phyloP scores from a whole-genome alignment of 1,284 basidiomycete species.

The Cutaneotrichosporon sp. region DNA sequence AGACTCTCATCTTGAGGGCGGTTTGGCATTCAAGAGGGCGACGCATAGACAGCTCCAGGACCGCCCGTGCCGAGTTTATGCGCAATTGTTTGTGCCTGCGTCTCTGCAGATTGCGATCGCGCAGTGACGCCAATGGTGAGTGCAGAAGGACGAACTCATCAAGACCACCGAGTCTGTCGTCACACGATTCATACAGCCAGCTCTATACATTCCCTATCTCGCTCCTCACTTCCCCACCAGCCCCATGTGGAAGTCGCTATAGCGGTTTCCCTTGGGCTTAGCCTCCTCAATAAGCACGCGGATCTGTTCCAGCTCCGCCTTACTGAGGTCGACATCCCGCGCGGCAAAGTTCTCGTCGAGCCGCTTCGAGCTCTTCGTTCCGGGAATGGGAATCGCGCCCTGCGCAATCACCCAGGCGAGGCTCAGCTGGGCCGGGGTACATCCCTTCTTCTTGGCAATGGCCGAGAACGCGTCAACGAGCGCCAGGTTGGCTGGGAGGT shows the following conservation, averaged over 20 bases:
- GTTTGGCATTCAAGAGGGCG: too few species aligned
- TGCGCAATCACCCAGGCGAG: constrained; percentile 51
- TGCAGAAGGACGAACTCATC: too few species aligned
- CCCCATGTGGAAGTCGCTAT: not conserved
- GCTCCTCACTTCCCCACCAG: constrained; percentile 12
- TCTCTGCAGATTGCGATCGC: too few species aligned
- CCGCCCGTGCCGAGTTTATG: too few species aligned
- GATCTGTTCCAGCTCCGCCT: constrained; percentile 39
- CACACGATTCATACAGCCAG: too few species aligned
- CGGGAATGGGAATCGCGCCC: constrained; percentile 48
- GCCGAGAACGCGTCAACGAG: constrained; percentile 32
- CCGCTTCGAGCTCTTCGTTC: constrained; percentile 32
- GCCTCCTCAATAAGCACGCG: constrained; percentile 31
- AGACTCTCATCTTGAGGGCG: too few species aligned
- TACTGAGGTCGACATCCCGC: constrained; percentile 28
- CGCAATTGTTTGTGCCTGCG: too few species aligned
- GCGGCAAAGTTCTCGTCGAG: constrained; percentile 46
- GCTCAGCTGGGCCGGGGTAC: constrained; percentile 46
- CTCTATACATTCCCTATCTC: too few species aligned
- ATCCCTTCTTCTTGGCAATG: constrained; percentile 40
- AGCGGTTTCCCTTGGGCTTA: constrained; percentile 24
- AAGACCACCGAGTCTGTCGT: too few species aligned
- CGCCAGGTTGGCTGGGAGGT: constrained; percentile 43
- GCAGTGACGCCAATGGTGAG: too few species aligned
- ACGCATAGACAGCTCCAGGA: too few species aligned